phyloP scores from a whole-genome alignment of 441 rosid genomes.

The Eruca vesicaria region DNA sequence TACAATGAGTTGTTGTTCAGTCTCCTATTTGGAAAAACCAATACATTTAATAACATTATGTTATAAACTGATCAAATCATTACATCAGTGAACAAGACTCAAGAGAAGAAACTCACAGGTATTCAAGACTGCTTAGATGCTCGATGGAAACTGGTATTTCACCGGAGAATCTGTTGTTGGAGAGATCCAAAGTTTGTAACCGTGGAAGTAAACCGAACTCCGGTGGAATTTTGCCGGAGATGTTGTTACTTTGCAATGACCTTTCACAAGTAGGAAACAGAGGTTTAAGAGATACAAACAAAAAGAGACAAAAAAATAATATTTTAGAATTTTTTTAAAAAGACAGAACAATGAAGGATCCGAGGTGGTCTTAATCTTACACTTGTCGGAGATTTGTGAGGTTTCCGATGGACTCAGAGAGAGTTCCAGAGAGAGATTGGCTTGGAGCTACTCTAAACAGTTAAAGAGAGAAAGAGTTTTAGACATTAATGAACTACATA shows the following conservation, averaged over 20 bases:
- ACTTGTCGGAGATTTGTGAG: conserved; percentile 92
- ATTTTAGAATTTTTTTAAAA: background rate
- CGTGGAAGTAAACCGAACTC: conserved; percentile 64
- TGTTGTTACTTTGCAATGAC: conserved; percentile 76
- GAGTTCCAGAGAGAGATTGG: conserved; percentile 75
- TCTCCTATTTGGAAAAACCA: conserved; percentile 61
- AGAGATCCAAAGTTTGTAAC: conserved; percentile 85
- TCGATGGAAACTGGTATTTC: conserved; percentile 56
- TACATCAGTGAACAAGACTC: background rate
- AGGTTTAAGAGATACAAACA: conserved; percentile 2
- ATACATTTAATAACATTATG: conserved; percentile 15
- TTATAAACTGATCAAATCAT: background rate
- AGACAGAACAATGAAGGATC: conserved; percentile 10
- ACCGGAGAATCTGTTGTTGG: conserved; percentile 66
- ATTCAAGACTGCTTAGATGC: conserved; percentile 60
- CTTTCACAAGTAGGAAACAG: conserved; percentile 36
- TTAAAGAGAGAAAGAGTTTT: background rate
- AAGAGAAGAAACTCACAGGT: conserved; percentile 54
- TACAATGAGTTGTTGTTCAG: conserved; percentile 90
- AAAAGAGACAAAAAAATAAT: background rate
- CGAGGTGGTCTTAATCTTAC: conserved; percentile 47
- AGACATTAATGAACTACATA: conserved; percentile 25
- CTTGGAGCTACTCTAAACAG: conserved; percentile 80
- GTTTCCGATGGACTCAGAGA: conserved; percentile 59
- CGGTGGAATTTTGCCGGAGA: conserved; percentile 72